Conservation (phyloP, 768 basidiomycete species). For the Calocybe cyanea region DNA sequence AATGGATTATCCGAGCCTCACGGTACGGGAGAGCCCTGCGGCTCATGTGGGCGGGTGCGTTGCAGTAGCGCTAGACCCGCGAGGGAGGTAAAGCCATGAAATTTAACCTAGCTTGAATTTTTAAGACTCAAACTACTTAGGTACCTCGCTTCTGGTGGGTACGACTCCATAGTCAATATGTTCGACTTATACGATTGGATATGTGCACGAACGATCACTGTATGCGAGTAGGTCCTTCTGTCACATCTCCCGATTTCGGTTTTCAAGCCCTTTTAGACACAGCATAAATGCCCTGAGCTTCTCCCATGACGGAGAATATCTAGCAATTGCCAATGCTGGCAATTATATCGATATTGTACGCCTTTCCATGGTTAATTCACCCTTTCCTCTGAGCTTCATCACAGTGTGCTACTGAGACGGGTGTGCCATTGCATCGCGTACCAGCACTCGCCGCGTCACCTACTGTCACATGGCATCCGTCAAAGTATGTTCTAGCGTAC, state of each 20-base stretch:
- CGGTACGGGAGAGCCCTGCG: conserved; percentile 55
- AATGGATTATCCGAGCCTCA: conserved; percentile 63
- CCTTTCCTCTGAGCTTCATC: conserved; percentile 3
- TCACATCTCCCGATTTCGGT: not conserved
- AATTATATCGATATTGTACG: conserved; percentile 76
- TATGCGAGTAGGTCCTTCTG: conserved; percentile 78
- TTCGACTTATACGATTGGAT: conserved; percentile 83
- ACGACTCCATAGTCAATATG: conserved; percentile 79
- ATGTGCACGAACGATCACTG: conserved; percentile 68
- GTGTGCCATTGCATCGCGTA: conserved; percentile 70
- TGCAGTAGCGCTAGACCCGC: conserved; percentile 75
- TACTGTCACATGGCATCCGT: conserved; percentile 80
- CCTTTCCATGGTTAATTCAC: conserved; percentile 3
- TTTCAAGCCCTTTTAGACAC: conserved; percentile 38
- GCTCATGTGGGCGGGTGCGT: conserved; percentile 82
- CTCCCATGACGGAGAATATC: conserved; percentile 79
- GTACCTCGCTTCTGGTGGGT: conserved; percentile 77
- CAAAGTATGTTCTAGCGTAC: conserved; percentile 76
- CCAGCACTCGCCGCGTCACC: conserved; percentile 68
- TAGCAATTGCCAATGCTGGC: conserved; percentile 72
- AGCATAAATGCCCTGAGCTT: conserved; percentile 73
- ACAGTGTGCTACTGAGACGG: conserved; percentile 79
- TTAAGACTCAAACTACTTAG: conserved; percentile 27
- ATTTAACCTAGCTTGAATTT: not conserved
- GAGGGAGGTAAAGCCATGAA: conserved; percentile 49